Evolutionary conservation across 176 grass and related monocot species (phyloP).

Genomic region (Zoysia pacifica): DNA sequence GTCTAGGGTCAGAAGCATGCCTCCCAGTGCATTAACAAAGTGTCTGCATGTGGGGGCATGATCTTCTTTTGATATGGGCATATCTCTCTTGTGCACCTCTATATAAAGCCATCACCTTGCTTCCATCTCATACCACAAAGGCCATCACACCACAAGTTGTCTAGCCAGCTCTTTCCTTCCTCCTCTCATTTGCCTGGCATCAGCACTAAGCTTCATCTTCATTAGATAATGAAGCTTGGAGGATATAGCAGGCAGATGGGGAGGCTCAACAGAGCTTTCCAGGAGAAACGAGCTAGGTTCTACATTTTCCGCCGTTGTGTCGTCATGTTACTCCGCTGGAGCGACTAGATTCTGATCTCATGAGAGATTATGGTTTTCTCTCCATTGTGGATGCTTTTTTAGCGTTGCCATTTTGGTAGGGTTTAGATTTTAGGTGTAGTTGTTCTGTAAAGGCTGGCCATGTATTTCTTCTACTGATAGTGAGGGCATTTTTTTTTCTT

Average conservation of each 20-base stretch:
- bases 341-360: conserved; percentile 40
- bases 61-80: conserved; percentile 56
- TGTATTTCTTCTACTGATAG: conserved; percentile 16
- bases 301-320: conserved; percentile 62
- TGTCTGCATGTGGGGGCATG: conserved; percentile 54
- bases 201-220: conserved; percentile 17
- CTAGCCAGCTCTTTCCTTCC: conserved; percentile 5
- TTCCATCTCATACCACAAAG: conserved; percentile 34
- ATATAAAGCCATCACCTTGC: conserved; percentile 46
- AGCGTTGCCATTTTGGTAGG: conserved; percentile 42
- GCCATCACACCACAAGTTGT: conserved; percentile 18
- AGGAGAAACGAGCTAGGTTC: conserved; percentile 58
- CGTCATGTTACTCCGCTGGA: conserved; percentile 62
- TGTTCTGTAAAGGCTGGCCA: conserved; percentile 44
- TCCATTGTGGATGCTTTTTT: conserved; percentile 26
- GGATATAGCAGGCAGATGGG: conserved; percentile 51
- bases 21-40: conserved; percentile 57
- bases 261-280: conserved; percentile 62
- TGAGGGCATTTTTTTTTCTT: conserved; percentile 28
- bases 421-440: conserved; percentile 41
- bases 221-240: conserved; percentile 53
- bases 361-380: conserved; percentile 6
- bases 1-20: conserved; percentile 47
- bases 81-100: conserved; percentile 40
- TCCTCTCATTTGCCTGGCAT: conserved; percentile 14